A percentile compares a stretch with the other conserved stretches of the same genome.
Conservation (phyloP, 179 eudicot genomes). For the Carnegiea gigantea region DNA sequence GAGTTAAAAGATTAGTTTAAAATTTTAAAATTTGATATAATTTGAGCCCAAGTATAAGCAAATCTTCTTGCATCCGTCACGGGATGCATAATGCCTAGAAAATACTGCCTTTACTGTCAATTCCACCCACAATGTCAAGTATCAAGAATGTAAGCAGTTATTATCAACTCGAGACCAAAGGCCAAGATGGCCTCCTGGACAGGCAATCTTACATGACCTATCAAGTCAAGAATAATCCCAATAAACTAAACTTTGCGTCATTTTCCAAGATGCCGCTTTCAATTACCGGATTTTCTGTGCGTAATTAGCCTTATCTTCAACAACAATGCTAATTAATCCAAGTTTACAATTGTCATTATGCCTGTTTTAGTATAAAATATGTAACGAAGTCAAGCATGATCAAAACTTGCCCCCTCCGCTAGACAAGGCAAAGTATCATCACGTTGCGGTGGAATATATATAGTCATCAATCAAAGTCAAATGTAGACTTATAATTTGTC, state of each 20-base stretch:
- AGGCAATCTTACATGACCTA: conserved; percentile 1
- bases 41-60: too few species aligned
- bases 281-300: background rate
- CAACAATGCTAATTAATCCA: background rate
- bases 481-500: background rate
- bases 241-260: background rate
- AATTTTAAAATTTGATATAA: too few species aligned
- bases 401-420: background rate
- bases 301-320: background rate
- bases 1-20: too few species aligned
- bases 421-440: background rate
- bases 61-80: too few species aligned
- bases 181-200: background rate
- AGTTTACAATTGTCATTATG: background rate
- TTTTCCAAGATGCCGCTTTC: background rate
- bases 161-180: too few species aligned
- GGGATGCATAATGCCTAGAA: too few species aligned
- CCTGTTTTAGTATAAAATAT: background rate
- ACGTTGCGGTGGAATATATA: background rate
- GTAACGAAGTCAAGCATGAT: background rate
- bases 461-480: background rate
- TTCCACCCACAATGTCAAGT: too few species aligned
- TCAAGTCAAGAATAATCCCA: background rate
- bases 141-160: too few species aligned
- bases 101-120: too few species aligned